Percentiles rank a stretch among this genome's conserved stretches.
Conservation (phyloP, 306 rosid species). For the Pueraria montana region DNA sequence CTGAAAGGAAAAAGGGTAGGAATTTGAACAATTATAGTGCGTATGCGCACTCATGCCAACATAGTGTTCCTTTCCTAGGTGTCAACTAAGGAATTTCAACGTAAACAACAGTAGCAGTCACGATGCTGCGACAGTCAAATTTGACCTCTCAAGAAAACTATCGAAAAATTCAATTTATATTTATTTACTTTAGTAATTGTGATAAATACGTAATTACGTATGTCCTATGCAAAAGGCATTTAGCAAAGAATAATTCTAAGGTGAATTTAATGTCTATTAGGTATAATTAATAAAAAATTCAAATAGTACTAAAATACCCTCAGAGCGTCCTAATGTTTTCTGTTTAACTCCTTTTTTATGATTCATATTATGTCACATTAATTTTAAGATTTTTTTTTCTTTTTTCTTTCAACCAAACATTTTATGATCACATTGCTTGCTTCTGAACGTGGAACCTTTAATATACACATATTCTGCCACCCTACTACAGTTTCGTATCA, state of each 20-base stretch:
- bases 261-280: not conserved
- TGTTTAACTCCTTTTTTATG: too few relatives aligned
- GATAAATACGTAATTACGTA: not conserved
- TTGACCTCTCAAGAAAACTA: not conserved
- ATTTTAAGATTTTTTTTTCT: not conserved
- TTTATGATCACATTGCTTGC: not conserved
- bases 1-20: conserved; percentile 8
- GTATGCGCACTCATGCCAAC: conserved; percentile 49
- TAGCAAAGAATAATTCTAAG: not conserved
- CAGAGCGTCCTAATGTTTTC: too few relatives aligned
- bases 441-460: not conserved
- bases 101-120: not conserved
- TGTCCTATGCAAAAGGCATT: not conserved
- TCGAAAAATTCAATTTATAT: not conserved
- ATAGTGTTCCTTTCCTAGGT: conserved; percentile 47
- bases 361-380: too few relatives aligned
- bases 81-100: conserved; percentile 46
- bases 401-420: not conserved
- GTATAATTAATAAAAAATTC: too few relatives aligned
- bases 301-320: too few relatives aligned
- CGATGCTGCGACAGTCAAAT: not conserved
- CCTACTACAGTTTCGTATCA: conserved; percentile 12
- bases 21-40: conserved; percentile 1
- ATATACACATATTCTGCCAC: conserved; percentile 6
- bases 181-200: too few relatives aligned